Evolutionary conservation across 2,329 filamentous ascomycete genomes (phyloP).

Genomic region (Colletotrichum truncatum): DNA sequence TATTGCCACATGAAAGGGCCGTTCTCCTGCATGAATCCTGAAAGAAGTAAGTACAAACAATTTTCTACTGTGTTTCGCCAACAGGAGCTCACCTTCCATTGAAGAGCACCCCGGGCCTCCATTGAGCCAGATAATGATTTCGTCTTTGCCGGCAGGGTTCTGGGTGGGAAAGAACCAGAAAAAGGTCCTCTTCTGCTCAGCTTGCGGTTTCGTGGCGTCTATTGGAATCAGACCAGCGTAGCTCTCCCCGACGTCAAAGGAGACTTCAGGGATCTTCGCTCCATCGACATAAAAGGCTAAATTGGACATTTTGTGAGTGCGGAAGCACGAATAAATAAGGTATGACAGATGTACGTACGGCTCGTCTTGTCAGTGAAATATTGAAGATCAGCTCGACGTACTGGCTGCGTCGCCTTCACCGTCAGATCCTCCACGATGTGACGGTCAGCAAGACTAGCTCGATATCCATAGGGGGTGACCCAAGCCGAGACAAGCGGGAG

Average conservation of each 20-base stretch:
- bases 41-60: fast-evolving
- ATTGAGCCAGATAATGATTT: conserved; percentile 96
- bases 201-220: conserved; percentile 55
- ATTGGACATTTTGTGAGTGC: not conserved
- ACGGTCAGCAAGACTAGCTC: not conserved
- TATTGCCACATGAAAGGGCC: conserved; percentile 79
- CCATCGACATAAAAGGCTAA: conserved; percentile 73
- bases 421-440: not conserved
- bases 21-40: conserved; percentile 80
- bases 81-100: conserved; percentile 76
- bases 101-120: conserved; percentile 97
- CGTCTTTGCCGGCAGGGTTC: conserved; percentile 90
- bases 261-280: conserved; percentile 71
- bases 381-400: conserved; percentile 2
- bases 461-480: not conserved
- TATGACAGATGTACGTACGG: not conserved
- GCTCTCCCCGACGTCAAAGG: conserved; percentile 73
- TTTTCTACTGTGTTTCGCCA: not conserved
- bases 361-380: conserved; percentile 21
- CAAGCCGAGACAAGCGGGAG: conserved; percentile 2
- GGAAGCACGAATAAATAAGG: fast-evolving
- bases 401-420: not conserved
- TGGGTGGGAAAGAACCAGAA: conserved; percentile 98
- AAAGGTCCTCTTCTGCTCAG: conserved; percentile 65
- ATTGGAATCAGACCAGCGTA: conserved; percentile 71